These are phyloP conservation scores for Ulvella scutata DNA, from an alignment of 139 green algal species.

Conservation along the genomic window DNA sequence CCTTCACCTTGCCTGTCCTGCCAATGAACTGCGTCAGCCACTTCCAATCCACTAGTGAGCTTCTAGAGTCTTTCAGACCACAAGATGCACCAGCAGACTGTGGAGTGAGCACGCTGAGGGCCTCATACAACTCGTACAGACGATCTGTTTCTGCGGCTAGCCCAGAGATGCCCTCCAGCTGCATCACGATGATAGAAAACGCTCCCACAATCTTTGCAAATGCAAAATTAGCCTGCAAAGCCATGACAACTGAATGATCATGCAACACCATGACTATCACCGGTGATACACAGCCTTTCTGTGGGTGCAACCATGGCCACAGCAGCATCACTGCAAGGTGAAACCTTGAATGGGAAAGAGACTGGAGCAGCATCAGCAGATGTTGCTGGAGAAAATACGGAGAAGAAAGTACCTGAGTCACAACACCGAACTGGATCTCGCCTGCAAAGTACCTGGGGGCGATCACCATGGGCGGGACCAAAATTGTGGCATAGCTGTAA, in stretches of 20 bases:
- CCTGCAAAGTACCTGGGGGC: conserved; percentile 55
- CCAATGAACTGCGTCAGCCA: too few relatives aligned
- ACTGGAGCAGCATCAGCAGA: too few relatives aligned
- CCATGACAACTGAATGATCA: conserved; percentile 3
- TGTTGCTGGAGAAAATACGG: too few relatives aligned
- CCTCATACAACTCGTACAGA: conserved; percentile 27
- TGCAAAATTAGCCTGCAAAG: conserved; percentile 27
- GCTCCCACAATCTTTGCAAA: conserved; percentile 40
- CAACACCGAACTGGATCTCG: conserved; percentile 59
- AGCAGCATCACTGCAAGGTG: too few relatives aligned
- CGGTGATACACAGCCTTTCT: not conserved
- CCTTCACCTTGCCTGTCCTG: too few relatives aligned
- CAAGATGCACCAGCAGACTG: too few relatives aligned
- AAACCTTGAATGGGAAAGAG: too few relatives aligned
- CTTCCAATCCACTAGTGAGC: too few relatives aligned
- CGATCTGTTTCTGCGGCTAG: conserved; percentile 54
- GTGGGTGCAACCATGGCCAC: too few relatives aligned
- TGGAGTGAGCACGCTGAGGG: not conserved
- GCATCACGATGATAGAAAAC: conserved; percentile 31
- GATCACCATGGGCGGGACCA: conserved; percentile 60
- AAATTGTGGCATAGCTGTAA: conserved; percentile 62
- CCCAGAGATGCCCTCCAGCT: conserved; percentile 31
- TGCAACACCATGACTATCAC: not conserved
- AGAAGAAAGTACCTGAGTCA: conserved; percentile 41
- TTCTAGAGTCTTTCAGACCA: too few relatives aligned